Evolutionary conservation across 73 alveolate species (phyloP).

Genomic region (Stentor coeruleus): DNA sequence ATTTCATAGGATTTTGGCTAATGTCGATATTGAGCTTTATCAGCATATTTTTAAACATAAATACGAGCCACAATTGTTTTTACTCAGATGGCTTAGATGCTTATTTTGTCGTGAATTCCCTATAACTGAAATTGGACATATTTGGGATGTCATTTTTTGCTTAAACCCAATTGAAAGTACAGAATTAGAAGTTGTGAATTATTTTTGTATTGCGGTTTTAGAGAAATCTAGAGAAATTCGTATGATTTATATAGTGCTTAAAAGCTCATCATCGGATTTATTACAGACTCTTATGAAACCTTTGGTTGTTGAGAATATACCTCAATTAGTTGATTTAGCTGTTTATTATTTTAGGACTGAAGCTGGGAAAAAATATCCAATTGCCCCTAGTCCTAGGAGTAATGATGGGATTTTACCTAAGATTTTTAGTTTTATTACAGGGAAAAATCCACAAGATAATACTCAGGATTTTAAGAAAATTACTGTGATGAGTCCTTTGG

Average conservation of each 20-base stretch:
- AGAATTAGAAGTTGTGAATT: conserved; percentile 18
- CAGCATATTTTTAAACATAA: conserved; percentile 29
- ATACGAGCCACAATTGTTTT: conserved; percentile 33
- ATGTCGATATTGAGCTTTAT: conserved; percentile 25
- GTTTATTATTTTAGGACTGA: no score
- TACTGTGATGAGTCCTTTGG: no score
- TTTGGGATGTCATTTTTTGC: conserved; percentile 40
- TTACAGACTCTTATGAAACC: not conserved
- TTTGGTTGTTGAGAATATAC: no score
- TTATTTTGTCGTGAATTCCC: conserved; percentile 31
- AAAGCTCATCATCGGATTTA: not conserved
- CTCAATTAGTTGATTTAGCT: no score
- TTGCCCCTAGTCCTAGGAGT: no score
- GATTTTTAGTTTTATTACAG: no score
- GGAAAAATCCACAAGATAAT: no score
- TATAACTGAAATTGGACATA: conserved; percentile 25
- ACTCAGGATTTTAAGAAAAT: no score
- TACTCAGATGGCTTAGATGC: conserved; percentile 35
- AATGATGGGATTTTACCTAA: no score
- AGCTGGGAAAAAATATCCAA: no score
- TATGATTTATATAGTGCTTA: not conserved
- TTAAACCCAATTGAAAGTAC: conserved; percentile 26
- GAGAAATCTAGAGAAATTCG: not conserved
- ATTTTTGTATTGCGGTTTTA: not conserved
- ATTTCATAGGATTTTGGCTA: conserved; percentile 5